Evolutionary conservation across 495 filamentous ascomycete species (phyloP), one percentile per base, ranked within the genome.

Genomic region (Neurospora sp.): DNA sequence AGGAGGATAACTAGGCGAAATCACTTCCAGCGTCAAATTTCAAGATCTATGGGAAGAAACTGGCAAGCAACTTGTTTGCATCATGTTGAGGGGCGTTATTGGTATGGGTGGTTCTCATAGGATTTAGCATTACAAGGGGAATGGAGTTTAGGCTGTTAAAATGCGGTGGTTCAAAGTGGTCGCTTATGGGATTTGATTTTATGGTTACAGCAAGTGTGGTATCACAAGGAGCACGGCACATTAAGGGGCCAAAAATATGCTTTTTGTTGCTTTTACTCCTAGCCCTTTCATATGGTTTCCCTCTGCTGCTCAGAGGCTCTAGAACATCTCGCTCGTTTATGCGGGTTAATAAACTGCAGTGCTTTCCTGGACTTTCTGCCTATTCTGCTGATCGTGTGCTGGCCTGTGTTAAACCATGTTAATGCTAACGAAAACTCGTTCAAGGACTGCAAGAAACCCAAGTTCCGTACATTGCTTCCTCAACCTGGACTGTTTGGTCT

Each of bases 1-100:
- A 79, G 72, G 73, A 75, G 1, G 66, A 17, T 8, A 66, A 31
- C 24, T 66, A 66, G 24, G 28, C 13, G 28, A 31, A 66, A 31
- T 8, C 28, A 34, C 24, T 66, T 9, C 31, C 0, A 8, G 6
- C 28, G 15, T 66, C 28, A 7, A 36, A 3, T 34, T 1, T 24
- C 28, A 62, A 54, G 54, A 15, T 15, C 2, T 62, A 34, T 19
- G 17, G 6, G 54, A 62, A 4, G 5, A 13, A 31, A 31, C 28
- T 7, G 54, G 54, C 13, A 62, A 15, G 54, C 54, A 62, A 59
- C 1, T 59, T 10, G 11, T 59, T 28, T 15, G 9, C 0, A 62
- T 17, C 13, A 28, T 66, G 11, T 31, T 19, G 15, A 34, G 28
- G 24, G 54, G 54, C 54, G 54, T 66, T 34, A 19, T 66, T 31